phyloP scores from a whole-genome alignment of 495 filamentous ascomycete genomes.

The Aspergillus steynii region DNA sequence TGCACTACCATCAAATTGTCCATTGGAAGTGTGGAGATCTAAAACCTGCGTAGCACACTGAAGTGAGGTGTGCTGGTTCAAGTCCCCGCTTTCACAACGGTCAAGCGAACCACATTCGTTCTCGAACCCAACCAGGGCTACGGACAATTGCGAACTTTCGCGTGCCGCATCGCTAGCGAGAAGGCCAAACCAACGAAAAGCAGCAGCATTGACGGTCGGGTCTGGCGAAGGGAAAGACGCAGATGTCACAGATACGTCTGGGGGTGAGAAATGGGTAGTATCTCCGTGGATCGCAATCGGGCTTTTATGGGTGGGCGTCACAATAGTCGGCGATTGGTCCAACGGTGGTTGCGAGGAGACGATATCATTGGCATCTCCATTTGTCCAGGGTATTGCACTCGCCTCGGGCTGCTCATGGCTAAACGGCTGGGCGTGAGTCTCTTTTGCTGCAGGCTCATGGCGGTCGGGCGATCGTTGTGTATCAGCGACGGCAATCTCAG shows the following conservation, averaged over 20 bases:
- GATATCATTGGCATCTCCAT: background rate
- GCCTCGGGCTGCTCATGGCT: background rate
- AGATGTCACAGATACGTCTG: background rate
- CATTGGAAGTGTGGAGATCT: conserved; percentile 12
- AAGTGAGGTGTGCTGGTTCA: conserved; percentile 11
- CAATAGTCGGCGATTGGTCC: no score
- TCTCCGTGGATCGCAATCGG: no score
- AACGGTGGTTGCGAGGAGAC: background rate
- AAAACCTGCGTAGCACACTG: conserved; percentile 22
- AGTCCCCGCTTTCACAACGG: background rate
- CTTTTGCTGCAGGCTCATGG: background rate
- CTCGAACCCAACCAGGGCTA: background rate
- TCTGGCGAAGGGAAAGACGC: no score
- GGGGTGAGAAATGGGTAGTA: background rate
- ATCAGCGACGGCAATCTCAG: conserved; percentile 1
- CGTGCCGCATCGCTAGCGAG: background rate
- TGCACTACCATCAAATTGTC: background rate
- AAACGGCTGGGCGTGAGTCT: background rate
- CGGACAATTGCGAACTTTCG: conserved; percentile 6
- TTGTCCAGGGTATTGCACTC: background rate
- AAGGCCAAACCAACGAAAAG: background rate
- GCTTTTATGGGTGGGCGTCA: no score
- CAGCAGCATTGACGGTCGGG: background rate
- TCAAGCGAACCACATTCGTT: conserved; percentile 13
- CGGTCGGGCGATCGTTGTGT: background rate